These are phyloP conservation scores for Magnolia changhungtana DNA, from an alignment of 164 flowering plant genomes.

Conservation along the genomic window DNA sequence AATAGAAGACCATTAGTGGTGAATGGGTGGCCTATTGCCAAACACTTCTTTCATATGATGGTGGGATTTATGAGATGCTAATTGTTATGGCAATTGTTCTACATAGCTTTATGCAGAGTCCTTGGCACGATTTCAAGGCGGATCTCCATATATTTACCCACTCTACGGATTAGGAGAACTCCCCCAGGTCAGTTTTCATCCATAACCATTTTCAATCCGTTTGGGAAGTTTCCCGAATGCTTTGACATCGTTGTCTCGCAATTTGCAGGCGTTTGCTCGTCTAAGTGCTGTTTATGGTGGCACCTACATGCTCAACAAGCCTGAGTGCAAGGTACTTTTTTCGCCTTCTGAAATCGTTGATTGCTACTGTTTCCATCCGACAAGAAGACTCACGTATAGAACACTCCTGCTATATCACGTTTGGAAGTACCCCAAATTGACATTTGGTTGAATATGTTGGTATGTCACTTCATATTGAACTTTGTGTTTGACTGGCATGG, in stretches of 20 bases:
- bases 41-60: neutral
- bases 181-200: conserved; percentile 65
- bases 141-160: conserved; percentile 95
- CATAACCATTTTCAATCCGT: neutral
- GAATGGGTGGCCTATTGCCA: neutral
- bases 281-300: conserved; percentile 98
- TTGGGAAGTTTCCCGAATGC: neutral
- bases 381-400: neutral
- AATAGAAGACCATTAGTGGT: neutral
- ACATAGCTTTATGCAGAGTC: conserved; percentile 90
- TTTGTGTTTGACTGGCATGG: too few relatives aligned
- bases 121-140: conserved; percentile 89
- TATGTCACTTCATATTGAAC: too few relatives aligned
- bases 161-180: conserved; percentile 89
- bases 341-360: neutral
- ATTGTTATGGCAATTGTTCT: neutral
- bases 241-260: conserved; percentile 6
- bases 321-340: conserved; percentile 71
- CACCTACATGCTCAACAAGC: conserved; percentile 98
- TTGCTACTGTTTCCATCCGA: neutral
- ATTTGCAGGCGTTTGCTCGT: conserved; percentile 87
- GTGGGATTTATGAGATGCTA: neutral
- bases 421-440: neutral
- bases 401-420: neutral
- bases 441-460: too few relatives aligned